Percentiles rank a stretch among this genome's conserved stretches.
Conservation (phyloP, 768 basidiomycete genomes). For the Hygrophorus russula region DNA sequence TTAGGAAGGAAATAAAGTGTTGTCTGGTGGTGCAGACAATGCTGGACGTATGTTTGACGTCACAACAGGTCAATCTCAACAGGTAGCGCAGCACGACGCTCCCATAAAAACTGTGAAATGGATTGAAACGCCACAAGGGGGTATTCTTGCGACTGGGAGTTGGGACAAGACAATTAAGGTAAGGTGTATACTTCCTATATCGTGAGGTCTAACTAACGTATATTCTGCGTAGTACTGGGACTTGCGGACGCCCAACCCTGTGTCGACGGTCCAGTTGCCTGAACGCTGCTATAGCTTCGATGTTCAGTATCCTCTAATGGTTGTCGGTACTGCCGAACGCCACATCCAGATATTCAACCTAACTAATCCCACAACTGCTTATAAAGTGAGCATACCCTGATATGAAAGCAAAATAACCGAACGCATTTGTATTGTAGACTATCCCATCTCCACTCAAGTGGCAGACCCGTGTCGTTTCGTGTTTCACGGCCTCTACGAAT, state of each 20-base stretch:
- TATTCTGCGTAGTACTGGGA: conserved; percentile 74
- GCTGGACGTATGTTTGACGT: conserved; percentile 91
- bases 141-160: conserved; percentile 84
- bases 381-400: conserved; percentile 42
- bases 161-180: conserved; percentile 99
- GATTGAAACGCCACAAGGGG: conserved; percentile 53
- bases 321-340: conserved; percentile 88
- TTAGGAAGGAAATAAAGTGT: conserved; percentile 82
- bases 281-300: conserved; percentile 89
- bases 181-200: conserved; percentile 10
- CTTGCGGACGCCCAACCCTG: conserved; percentile 60
- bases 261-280: conserved; percentile 72
- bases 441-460: conserved; percentile 84
- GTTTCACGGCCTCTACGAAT: conserved; percentile 55
- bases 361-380: conserved; percentile 65
- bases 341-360: conserved; percentile 88
- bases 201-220: background rate
- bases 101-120: conserved; percentile 77
- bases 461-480: conserved; percentile 83
- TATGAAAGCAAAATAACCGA: background rate
- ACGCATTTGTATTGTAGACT: conserved; percentile 30
- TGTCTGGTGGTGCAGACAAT: conserved; percentile 93
- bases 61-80: conserved; percentile 65
- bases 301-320: conserved; percentile 71
- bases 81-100: conserved; percentile 87